Base-by-base conservation (phyloP, 352 stramenopile species). In the Globisporangium recalcitrans region DNA sequence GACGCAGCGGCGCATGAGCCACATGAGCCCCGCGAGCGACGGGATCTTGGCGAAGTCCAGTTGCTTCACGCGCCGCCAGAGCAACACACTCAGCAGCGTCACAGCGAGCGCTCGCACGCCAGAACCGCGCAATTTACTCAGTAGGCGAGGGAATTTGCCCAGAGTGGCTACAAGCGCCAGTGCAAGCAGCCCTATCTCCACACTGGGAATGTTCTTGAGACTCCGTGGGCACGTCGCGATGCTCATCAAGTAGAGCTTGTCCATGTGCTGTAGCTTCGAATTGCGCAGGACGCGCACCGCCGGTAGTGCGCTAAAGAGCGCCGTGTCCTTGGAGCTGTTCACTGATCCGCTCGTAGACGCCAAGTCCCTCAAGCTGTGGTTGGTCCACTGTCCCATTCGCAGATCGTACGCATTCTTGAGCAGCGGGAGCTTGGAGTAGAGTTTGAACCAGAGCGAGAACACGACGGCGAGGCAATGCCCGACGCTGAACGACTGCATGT, bases 41-140 rank as follows among this genome's bases (percentile, higher is more conserved):
- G 79, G 77, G 46, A 88, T 72, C 58, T 84, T 89, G 52, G 82
- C 82, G 31, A 85, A 72, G 57, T 92, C 80, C 1, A 92, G 63
- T 19, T 76, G 64, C 46, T 70, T 73, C 11, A 86, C 34, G n/a
- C 70, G 74, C 4, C 63, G 8, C 29, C 62, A 60, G 56, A 90
- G 63, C 46, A 69, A 68, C 1, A 68, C 36, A 1, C 62, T n/a
- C 19, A 78, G 48, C 36, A 75, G 13, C 2, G 74, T 22, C 8
- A 58, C 66, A 4, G 64, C 62, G 14, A 69, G 9, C 9, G 29
- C 44, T 0, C 68, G 56, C 9, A 71, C 58, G 19, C 44, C 16
- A 46, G 38, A 16, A 11, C 6, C 2, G 6, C 38, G 38, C 38
- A 46, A 16, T 24, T 49, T 59, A 6, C 29, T 54, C 58, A 72